Percentiles rank a stretch among this genome's conserved stretches.
These are phyloP conservation scores for Pythium oligandrum DNA, from an alignment of 352 stramenopile species.

Conservation along the genomic window DNA sequence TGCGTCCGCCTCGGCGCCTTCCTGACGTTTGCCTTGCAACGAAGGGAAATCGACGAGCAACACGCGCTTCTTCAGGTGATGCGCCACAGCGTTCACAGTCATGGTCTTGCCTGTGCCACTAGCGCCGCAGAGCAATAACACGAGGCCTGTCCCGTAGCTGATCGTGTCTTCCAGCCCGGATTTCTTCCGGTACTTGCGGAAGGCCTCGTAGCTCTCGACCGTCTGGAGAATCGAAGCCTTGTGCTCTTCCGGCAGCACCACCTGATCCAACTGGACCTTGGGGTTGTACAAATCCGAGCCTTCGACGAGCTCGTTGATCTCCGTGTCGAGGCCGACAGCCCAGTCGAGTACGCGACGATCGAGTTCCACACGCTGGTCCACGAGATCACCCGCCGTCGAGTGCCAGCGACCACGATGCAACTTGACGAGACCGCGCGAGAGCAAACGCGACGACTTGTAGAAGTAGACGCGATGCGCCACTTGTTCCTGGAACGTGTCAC, in stretches of 20 bases:
- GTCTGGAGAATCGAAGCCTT: constrained; percentile 77
- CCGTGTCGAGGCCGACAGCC: constrained; percentile 82
- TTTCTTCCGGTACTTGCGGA: constrained; percentile 78
- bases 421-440: constrained; percentile 75
- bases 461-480: constrained; percentile 84
- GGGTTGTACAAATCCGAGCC: constrained; percentile 83
- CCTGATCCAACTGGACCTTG: constrained; percentile 77
- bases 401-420: constrained; percentile 81
- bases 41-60: constrained; percentile 87
- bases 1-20: constrained; percentile 69
- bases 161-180: constrained; percentile 70
- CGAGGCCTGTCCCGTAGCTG: constrained; percentile 70
- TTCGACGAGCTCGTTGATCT: constrained; percentile 89
- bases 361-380: constrained; percentile 82
- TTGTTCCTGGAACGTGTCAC: constrained; percentile 86
- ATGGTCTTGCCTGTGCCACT: constrained; percentile 90
- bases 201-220: constrained; percentile 80
- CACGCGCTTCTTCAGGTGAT: constrained; percentile 84
- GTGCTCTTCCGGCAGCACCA: constrained; percentile 83
- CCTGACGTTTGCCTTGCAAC: constrained; percentile 72
- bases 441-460: constrained; percentile 83
- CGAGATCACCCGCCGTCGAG: constrained; percentile 74
- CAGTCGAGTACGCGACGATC: constrained; percentile 84
- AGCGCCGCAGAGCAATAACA: constrained; percentile 76
- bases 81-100: constrained; percentile 84